Evolutionary conservation across 2,329 filamentous ascomycete genomes (phyloP).

Genomic region (Phaeosphaeria sp.): DNA sequence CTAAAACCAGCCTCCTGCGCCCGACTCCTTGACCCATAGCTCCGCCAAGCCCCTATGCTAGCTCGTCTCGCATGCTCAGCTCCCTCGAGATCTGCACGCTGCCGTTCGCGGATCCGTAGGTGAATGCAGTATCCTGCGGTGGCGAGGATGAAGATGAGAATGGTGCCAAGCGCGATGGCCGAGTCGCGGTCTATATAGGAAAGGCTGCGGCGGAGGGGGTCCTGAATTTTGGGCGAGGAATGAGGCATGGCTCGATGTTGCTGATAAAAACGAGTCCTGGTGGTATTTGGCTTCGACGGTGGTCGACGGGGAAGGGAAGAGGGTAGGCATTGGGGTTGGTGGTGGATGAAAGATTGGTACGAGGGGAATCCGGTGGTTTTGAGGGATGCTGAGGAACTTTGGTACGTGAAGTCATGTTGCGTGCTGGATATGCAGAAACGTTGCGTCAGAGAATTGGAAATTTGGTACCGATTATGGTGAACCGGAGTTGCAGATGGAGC

Average conservation of each 20-base stretch:
- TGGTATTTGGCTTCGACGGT: background rate
- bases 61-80: background rate
- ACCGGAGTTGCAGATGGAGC: background rate
- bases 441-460: background rate
- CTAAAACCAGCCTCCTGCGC: background rate
- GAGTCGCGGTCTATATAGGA: slow-evolving; percentile 13
- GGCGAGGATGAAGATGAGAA: slow-evolving; percentile 9
- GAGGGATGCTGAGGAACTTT: background rate
- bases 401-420: slow-evolving; percentile 1
- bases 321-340: background rate
- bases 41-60: background rate
- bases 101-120: background rate
- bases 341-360: background rate
- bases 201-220: background rate
- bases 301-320: background rate
- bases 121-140: background rate
- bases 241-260: no score
- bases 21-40: background rate
- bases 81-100: background rate
- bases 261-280: background rate
- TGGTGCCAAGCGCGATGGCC: slow-evolving; percentile 15
- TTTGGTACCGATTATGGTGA: slow-evolving; percentile 5
- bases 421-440: background rate
- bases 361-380: background rate
- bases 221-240: background rate